Conservation (phyloP, 192 early-diverging fungal species). For the Linnemannia schmuckeri region DNA sequence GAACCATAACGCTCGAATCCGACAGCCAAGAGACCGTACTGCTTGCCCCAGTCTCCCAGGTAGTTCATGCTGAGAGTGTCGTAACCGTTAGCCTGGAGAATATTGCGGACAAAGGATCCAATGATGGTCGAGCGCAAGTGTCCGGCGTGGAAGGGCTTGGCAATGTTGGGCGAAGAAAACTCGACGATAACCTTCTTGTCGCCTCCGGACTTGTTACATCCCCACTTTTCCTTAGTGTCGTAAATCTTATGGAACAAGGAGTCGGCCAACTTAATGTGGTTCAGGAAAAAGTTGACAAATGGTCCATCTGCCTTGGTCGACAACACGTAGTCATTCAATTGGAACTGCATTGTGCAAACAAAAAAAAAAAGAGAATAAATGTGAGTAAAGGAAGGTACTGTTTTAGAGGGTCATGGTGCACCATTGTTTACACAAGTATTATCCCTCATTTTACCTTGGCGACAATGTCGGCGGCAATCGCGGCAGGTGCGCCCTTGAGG, state of each 20-base stretch:
- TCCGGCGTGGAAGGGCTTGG: constrained; percentile 98
- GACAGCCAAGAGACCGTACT: constrained; percentile 95
- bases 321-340: constrained; percentile 68
- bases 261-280: constrained; percentile 65
- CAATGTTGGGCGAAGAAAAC: constrained; percentile 97
- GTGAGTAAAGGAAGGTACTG: neutral
- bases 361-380: neutral
- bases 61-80: constrained; percentile 97
- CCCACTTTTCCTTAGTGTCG: constrained; percentile 67
- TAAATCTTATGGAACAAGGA: constrained; percentile 69
- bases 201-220: constrained; percentile 72
- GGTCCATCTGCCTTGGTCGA: constrained; percentile 70
- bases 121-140: constrained; percentile 99
- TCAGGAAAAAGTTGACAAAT: constrained; percentile 84
- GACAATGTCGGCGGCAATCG: constrained; percentile 72
- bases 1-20: constrained; percentile 87
- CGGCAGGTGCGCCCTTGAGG: constrained; percentile 78
- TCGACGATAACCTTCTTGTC: constrained; percentile 91
- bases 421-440: neutral
- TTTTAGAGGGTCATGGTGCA: neutral
- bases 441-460: constrained; percentile 56
- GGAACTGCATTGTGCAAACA: constrained; percentile 59
- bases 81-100: constrained; percentile 88
- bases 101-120: constrained; percentile 91
- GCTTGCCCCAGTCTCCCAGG: constrained; percentile 99